Conservation (phyloP, 2,329 filamentous ascomycete genomes). For the Fusarium udum region DNA sequence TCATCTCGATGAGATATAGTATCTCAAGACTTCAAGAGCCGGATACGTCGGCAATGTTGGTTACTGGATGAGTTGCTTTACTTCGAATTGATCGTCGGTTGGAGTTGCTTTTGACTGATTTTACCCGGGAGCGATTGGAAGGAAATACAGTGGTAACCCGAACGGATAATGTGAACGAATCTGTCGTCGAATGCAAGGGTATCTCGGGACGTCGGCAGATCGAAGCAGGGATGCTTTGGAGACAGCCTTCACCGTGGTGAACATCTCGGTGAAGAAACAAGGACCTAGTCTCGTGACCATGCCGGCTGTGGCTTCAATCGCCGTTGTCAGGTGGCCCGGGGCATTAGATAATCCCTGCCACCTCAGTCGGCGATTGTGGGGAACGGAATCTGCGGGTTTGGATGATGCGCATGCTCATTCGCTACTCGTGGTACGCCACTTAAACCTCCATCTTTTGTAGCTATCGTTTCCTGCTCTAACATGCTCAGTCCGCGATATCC, state of each 20-base stretch:
- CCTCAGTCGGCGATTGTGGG: constrained; percentile 6
- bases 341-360: constrained; percentile 23
- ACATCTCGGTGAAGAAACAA: background rate
- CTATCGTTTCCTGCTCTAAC: constrained; percentile 36
- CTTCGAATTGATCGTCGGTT: background rate
- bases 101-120: background rate
- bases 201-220: constrained; percentile 27
- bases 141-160: background rate
- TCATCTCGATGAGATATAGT: background rate
- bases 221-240: constrained; percentile 6
- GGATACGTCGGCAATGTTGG: constrained; percentile 13
- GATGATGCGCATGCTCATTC: constrained; percentile 26
- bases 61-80: background rate
- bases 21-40: background rate
- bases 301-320: background rate
- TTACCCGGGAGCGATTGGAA: constrained; percentile 15
- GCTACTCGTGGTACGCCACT: constrained; percentile 19
- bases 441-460: background rate
- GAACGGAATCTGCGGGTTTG: constrained; percentile 3
- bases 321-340: constrained; percentile 20
- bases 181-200: constrained; percentile 12
- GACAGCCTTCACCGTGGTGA: constrained; percentile 24
- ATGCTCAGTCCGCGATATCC: constrained; percentile 36
- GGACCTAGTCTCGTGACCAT: constrained; percentile 13
- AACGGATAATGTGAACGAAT: constrained; percentile 9